Conservation (phyloP, 805 yeast genomes). For the Wickerhamiella lipophila region DNA sequence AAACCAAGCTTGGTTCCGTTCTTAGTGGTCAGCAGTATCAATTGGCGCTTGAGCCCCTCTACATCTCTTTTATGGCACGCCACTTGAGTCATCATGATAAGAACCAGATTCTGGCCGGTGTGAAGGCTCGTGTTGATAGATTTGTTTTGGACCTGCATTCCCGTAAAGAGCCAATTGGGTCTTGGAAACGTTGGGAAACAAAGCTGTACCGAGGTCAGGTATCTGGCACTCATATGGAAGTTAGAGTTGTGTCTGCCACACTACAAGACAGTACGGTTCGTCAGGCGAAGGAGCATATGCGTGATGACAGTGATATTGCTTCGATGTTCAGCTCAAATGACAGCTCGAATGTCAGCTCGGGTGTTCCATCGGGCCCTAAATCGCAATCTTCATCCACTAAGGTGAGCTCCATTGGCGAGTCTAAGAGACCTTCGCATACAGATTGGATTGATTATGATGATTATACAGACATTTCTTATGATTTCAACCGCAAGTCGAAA, state of each 20-base stretch:
- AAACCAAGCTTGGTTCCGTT: conserved; percentile 45
- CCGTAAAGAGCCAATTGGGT: conserved; percentile 31
- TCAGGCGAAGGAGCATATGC: conserved; percentile 22
- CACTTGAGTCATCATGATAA: conserved; percentile 29
- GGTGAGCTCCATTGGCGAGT: conserved; percentile 13
- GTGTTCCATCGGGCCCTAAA: conserved; percentile 14
- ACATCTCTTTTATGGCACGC: conserved; percentile 58
- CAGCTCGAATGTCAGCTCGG: conserved; percentile 9
- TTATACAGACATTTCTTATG: conserved; percentile 50
- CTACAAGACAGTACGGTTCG: conserved; percentile 41
- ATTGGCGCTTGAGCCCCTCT: conserved; percentile 59
- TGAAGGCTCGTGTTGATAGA: conserved; percentile 46
- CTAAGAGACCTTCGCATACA: conserved; percentile 16
- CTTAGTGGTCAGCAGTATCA: conserved; percentile 62
- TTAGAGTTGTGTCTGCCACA: conserved; percentile 50
- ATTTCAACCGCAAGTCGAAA: conserved; percentile 18
- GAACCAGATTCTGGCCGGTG: conserved; percentile 45
- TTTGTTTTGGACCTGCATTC: conserved; percentile 60
- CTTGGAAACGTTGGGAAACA: conserved; percentile 34
- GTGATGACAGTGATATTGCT: conserved; percentile 17
- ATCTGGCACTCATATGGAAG: conserved; percentile 54
- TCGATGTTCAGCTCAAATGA: conserved; percentile 9
- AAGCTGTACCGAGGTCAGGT: conserved; percentile 57
- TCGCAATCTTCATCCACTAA: conserved; percentile 19
- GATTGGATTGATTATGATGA: conserved; percentile 70